Evolutionary conservation across 1,284 basidiomycete species (phyloP), one percentile per base, ranked within the genome.

Genomic region (Boletus sp.): DNA sequence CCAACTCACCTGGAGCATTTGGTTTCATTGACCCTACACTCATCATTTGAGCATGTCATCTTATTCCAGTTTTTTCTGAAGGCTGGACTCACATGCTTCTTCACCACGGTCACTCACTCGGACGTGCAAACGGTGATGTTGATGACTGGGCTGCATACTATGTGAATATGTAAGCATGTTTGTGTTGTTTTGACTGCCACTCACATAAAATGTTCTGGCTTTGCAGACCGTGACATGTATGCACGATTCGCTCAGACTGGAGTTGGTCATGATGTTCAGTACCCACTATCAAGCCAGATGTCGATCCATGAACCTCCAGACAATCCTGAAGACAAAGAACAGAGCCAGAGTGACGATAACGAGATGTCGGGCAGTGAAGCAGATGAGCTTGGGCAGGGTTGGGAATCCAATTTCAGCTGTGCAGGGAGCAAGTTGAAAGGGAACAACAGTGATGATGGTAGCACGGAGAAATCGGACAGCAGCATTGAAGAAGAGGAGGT

Each of bases 21-120:
- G 43, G 43, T 3, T 44, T 44, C 11, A 7, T 44, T 14, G 43
- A 44, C 4, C 43, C 43, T n/a, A 10, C 8, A 1, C 7, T 14
- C 0, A 5, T 25, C 4, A 44, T 63, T 9, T 50, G 6, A 4
- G 49, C 44, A 0, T 64, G 61, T 23, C 53, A 63, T n/a, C 6
- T 63, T 0, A 63, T 63, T 8, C 62, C 61, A 3, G 53, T 10
- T 1, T 64, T 64, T 14, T 33, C 38, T 1, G 50, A 63, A 1
- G 62, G 61, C 4, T 13, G 9, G 0, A 62, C 58, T 1, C 23
- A 40, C 4, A 33, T 16, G 0, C 30, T 61, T 4, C 46, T 56
- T 30, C 19, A 2, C 1, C 35, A 6, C 9, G 27, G 55, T 14
- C 13, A 1, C 5, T 56, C 55, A 11, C 19, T 56, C 3, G 35